Evolutionary conservation across 495 filamentous ascomycete species (phyloP).

Genomic region (Tuber umbilicatum): DNA sequence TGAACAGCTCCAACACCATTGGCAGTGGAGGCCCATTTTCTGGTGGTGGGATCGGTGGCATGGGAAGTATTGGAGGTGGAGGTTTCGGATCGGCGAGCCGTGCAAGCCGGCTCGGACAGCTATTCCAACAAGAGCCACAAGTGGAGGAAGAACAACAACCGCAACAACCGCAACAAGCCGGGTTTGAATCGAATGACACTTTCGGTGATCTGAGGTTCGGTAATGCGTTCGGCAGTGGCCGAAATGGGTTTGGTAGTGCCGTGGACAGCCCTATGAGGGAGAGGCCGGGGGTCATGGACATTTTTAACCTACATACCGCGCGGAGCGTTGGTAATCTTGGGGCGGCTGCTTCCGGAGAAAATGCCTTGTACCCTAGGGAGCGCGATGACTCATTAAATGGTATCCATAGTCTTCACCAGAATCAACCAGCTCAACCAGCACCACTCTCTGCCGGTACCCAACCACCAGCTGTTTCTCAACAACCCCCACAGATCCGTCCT

Average conservation of each 20-base stretch:
- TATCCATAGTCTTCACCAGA: constrained; percentile 30
- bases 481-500: constrained; percentile 37
- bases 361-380: constrained; percentile 41
- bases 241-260: constrained; percentile 50
- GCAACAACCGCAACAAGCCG: constrained; percentile 54
- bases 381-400: constrained; percentile 34
- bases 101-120: constrained; percentile 73
- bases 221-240: constrained; percentile 43
- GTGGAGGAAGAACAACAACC: constrained; percentile 54
- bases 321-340: constrained; percentile 45
- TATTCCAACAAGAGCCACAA: constrained; percentile 81
- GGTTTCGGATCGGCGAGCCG: constrained; percentile 54
- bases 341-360: constrained; percentile 43
- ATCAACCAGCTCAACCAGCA: constrained; percentile 26
- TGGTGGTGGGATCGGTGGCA: constrained; percentile 45
- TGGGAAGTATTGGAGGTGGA: constrained; percentile 53
- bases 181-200: constrained; percentile 44
- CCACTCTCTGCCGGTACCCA: constrained; percentile 29
- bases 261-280: constrained; percentile 58
- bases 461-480: constrained; percentile 20
- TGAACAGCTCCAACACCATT: constrained; percentile 56
- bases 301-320: constrained; percentile 45
- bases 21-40: constrained; percentile 48
- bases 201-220: constrained; percentile 47
- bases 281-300: constrained; percentile 54